phyloP scores from a whole-genome alignment of 108 stramenopile species.

The Pseudonitzschia pungens region DNA sequence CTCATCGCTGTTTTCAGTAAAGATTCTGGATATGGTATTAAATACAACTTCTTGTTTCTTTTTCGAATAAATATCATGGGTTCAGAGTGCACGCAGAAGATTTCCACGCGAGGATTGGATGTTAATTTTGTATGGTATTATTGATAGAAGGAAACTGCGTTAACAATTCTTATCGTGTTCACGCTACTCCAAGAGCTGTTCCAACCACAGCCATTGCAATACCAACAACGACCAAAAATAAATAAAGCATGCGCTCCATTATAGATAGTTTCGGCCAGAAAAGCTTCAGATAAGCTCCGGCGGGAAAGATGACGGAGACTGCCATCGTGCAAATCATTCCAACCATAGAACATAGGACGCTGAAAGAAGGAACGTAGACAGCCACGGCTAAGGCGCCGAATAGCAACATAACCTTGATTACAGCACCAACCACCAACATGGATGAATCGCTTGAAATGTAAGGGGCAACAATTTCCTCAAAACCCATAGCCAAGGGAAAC shows the following conservation, averaged over 20 bases:
- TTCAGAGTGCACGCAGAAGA: no score
- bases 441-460: conserved; percentile 57
- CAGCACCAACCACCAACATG: conserved; percentile 49
- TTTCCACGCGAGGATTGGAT: no score
- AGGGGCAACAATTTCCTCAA: conserved; percentile 77
- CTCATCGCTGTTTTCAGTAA: no score
- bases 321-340: conserved; percentile 82
- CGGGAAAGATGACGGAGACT: conserved; percentile 76
- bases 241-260: conserved; percentile 44
- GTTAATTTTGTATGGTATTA: no score
- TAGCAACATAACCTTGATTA: conserved; percentile 64
- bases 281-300: conserved; percentile 65
- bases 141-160: neutral
- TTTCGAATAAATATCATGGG: no score
- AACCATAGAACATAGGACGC: conserved; percentile 69
- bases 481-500: conserved; percentile 81
- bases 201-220: conserved; percentile 49
- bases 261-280: conserved; percentile 56
- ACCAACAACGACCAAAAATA: conserved; percentile 47
- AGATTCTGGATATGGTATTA: no score
- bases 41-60: no score
- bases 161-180: neutral
- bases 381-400: conserved; percentile 58
- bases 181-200: conserved; percentile 32
- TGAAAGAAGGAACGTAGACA: conserved; percentile 77